Evolutionary conservation across 106 monocot genomes (phyloP), one percentile per base, ranked within the genome.

Genomic region (Dendrobium officinale): DNA sequence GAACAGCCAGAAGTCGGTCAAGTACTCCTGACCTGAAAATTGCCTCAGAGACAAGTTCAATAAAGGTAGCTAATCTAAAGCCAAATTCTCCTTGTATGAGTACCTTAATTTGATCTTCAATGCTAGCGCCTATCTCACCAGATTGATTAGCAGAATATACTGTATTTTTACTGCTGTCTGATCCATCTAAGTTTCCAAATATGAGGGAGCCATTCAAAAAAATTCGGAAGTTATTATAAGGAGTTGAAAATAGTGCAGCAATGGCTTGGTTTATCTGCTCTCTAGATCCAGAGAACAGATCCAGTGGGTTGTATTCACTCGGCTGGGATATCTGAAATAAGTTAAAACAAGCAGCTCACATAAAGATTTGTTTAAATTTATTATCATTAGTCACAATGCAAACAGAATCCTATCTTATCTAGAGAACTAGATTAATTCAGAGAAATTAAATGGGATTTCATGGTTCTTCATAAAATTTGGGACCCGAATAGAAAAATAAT

Each of bases 221-320:
- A 42, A 94, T 79, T 16, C 92, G 86, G 72, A 92, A 87, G 78
- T 99, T 99, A 77, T 99, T 95, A 49, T 89, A 91, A 73, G 94
- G 95, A 64, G 85, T 86, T 54, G 85, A 73, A 83, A 89, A 90
- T 51, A 95, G 88, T 27, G 90, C 78, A 44, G 54, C 81, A 79
- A 99, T 82, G 37, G 95, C 95, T 42, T 77, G 83, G 49, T 79
- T 47, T 83, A 95, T 95, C 88, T 87, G 88, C 10, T 89, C 88
- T 78, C 78, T 91, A 24, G 88, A 87, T 48, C 87, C 86, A 84
- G 98, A 99, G 82, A 95, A 99, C 26, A 99, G 89, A 87, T 95
- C 95, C 75, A 99, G 86, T 31, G 95, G 98, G 18, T 98, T 87
- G 79, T 93, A 98, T 72, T 85, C 89, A 86, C 98, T 98, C 37